Conservation (phyloP, 768 basidiomycete species). For the Russula olivacea region DNA sequence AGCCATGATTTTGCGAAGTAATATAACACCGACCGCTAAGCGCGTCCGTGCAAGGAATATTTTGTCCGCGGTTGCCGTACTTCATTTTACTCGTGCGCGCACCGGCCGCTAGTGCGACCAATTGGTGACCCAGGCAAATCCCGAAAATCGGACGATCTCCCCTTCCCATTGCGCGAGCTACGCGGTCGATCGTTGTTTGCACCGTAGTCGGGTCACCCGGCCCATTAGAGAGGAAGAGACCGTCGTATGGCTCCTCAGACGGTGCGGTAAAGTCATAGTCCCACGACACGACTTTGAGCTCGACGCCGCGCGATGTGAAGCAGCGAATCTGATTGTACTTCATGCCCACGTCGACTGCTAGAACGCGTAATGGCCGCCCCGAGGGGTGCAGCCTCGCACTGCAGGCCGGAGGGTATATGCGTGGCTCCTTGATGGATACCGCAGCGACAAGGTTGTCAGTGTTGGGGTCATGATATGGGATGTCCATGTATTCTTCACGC, state of each 20-base stretch:
- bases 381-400: slow-evolving; percentile 64
- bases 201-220: slow-evolving; percentile 94
- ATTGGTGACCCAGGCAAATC: slow-evolving; percentile 96
- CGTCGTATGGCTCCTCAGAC: slow-evolving; percentile 83
- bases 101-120: slow-evolving; percentile 91
- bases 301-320: slow-evolving; percentile 86
- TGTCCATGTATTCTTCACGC: slow-evolving; percentile 68
- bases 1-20: slow-evolving; percentile 98
- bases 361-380: slow-evolving; percentile 72
- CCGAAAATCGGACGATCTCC: slow-evolving; percentile 89
- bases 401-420: slow-evolving; percentile 57
- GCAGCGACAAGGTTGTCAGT: slow-evolving; percentile 82
- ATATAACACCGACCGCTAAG: slow-evolving; percentile 97
- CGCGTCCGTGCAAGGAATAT: slow-evolving; percentile 94
- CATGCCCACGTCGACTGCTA: slow-evolving; percentile 98
- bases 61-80: slow-evolving; percentile 98
- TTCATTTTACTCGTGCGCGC: slow-evolving; percentile 98
- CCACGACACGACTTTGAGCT: slow-evolving; percentile 98
- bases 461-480: slow-evolving; percentile 80
- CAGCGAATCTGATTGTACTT: slow-evolving; percentile 99
- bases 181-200: slow-evolving; percentile 58
- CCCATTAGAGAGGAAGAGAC: slow-evolving; percentile 95
- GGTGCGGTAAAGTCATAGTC: slow-evolving; percentile 76
- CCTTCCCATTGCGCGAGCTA: slow-evolving; percentile 61
- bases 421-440: slow-evolving; percentile 70